Percentiles rank a stretch among this genome's conserved stretches.
phyloP scores from a whole-genome alignment of 331 rosid genomes.

The Rhamnella rubrinervis region DNA sequence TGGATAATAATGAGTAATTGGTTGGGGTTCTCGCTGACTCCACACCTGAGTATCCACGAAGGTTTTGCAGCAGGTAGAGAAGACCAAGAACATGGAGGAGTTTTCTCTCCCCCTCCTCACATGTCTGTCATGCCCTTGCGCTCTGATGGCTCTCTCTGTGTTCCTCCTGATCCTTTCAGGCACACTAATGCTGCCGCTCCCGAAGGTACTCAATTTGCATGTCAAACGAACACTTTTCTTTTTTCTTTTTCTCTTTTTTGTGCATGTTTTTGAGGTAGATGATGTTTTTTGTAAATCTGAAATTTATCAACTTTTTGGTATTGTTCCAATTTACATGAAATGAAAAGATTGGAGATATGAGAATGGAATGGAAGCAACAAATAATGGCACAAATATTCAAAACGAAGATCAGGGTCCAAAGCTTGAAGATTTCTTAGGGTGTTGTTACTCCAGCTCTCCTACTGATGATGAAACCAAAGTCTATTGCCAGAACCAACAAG shows the following conservation, averaged over 20 bases:
- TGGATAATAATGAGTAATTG: slow-evolving; percentile 74
- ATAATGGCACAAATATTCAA: slow-evolving; percentile 41
- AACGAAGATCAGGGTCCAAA: slow-evolving; percentile 64
- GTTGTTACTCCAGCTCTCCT: slow-evolving; percentile 68
- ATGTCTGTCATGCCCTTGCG: slow-evolving; percentile 81
- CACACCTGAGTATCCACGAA: slow-evolving; percentile 84
- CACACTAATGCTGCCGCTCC: slow-evolving; percentile 34
- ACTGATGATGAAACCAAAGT: slow-evolving; percentile 46
- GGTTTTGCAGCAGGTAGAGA: slow-evolving; percentile 44
- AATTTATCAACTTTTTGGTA: not conserved
- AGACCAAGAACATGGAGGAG: slow-evolving; percentile 41
- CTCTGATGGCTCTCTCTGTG: slow-evolving; percentile 92
- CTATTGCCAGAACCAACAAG: slow-evolving; percentile 45
- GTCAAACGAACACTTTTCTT: not conserved
- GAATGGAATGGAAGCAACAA: slow-evolving; percentile 47
- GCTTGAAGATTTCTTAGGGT: slow-evolving; percentile 95
- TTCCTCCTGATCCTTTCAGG: slow-evolving; percentile 51
- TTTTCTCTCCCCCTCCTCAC: slow-evolving; percentile 32
- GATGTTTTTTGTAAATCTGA: not conserved
- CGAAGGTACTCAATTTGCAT: slow-evolving; percentile 18
- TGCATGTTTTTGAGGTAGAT: slow-evolving; percentile 9
- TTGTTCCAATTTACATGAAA: not conserved
- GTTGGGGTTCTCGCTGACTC: slow-evolving; percentile 93
- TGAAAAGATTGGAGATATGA: slow-evolving; percentile 71
- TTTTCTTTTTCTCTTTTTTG: not conserved